Base-by-base conservation (phyloP, 2,329 filamentous ascomycete genomes). In the Xylaria sp. region DNA sequence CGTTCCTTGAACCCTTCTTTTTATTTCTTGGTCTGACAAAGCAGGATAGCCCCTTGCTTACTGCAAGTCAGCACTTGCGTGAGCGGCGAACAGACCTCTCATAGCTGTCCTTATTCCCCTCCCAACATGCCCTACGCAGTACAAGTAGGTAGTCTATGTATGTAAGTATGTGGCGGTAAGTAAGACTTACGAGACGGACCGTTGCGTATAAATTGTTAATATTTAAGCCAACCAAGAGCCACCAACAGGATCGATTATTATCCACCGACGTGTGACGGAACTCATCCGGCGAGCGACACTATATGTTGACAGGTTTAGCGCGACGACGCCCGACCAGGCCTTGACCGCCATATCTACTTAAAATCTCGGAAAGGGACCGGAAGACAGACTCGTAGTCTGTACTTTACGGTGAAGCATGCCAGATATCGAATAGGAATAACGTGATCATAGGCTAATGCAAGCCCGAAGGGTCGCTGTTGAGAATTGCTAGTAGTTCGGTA, bases 101-200 rank as follows among this genome's bases (percentile, higher is more conserved):
- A 14, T 47, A 12, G 14, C 2, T 9, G 28, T 9, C 28, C 28
- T 31, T 9, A 31, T 31, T 31, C 5, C 9, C 19, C 42, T 23
- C 11, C 35, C 3, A 14, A 9, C 6, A 12, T 12, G 35, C 14
- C 14, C 19, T 17, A 15, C 19, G 8, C 23, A 6, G 19, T 15
- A 45, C 19, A 15, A 12, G 23, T 45, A 28, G 15, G 28, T 5
- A 31, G 28, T 5, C 9, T 31, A 4, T 43, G 40, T 38, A 38
- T 12, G 52, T 54, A 43, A 28, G 5, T 8, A 17, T 15, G 49
- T 63, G 60, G 60, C 54, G 59, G 55, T 47, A 61, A 53, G 55
- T 47, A 61, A 53, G 59, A 56, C 55, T 45, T 55, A 45, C 51
- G 47, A 55, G 63, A 49, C 57, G 57, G 63, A 50, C 60, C 60